These are phyloP conservation scores for Apiotrichum montevideense DNA, from an alignment of 1,284 basidiomycete genomes.

Conservation along the genomic window DNA sequence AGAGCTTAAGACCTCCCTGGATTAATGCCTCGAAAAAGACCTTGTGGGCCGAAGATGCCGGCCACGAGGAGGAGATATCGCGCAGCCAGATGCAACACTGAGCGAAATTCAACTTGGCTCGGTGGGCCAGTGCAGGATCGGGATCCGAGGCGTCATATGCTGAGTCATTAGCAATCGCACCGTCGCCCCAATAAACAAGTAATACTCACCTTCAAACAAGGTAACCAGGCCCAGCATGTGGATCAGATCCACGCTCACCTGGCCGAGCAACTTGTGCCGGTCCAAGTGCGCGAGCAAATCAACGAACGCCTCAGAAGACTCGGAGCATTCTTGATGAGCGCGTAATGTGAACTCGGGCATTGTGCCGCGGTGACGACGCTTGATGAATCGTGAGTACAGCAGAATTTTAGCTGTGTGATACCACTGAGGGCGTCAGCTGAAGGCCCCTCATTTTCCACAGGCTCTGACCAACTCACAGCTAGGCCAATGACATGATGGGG, in stretches of 20 bases:
- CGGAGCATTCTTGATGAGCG: conserved; percentile 31
- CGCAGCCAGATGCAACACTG: conserved; percentile 43
- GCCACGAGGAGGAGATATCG: conserved; percentile 37
- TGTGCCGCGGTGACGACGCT: conserved; percentile 8
- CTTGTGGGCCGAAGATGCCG: conserved; percentile 38
- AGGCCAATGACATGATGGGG: conserved; percentile 37
- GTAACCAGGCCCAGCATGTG: conserved; percentile 40
- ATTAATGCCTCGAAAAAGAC: conserved; percentile 44
- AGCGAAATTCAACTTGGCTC: conserved; percentile 35
- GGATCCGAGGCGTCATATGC: conserved; percentile 25
- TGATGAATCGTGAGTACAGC: conserved; percentile 36
- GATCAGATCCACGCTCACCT: conserved; percentile 38
- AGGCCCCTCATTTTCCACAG: too few relatives aligned
- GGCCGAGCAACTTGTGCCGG: conserved; percentile 27
- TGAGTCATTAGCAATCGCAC: not conserved
- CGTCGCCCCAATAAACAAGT: not conserved
- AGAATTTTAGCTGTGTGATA: conserved; percentile 36
- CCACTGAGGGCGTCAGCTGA: conserved; percentile 25
- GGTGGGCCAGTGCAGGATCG: conserved; percentile 21
- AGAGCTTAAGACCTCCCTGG: conserved; percentile 30
- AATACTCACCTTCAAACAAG: conserved; percentile 33
- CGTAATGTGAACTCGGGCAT: conserved; percentile 11
- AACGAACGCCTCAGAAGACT: conserved; percentile 33
- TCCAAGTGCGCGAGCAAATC: conserved; percentile 35
- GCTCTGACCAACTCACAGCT: conserved; percentile 22